Conservation (phyloP, 2,329 filamentous ascomycete genomes). For the Neofusicoccum sp. region DNA sequence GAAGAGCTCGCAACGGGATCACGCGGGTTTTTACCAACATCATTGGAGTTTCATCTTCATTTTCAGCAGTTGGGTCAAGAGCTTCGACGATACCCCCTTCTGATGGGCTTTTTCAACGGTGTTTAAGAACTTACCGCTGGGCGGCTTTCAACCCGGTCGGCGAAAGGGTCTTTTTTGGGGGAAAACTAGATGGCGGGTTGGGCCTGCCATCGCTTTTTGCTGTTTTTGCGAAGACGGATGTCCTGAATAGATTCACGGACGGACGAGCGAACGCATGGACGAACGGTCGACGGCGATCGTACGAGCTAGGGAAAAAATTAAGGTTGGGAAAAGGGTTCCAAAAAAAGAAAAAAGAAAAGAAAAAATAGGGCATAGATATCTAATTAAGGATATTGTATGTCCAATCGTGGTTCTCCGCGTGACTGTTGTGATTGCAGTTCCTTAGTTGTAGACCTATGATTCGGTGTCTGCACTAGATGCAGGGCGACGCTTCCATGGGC, state of each 20-base stretch:
- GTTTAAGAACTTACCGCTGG: background rate
- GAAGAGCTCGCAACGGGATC: constrained; percentile 4
- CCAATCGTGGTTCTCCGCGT: background rate
- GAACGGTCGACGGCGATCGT: background rate
- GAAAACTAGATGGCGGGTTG: background rate
- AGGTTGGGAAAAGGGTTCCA: background rate
- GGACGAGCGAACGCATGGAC: background rate
- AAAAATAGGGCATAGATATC: constrained; percentile 21
- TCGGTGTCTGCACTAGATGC: too few species aligned
- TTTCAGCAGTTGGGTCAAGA: constrained; percentile 2
- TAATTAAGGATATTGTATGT: constrained; percentile 14
- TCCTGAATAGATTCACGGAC: background rate
- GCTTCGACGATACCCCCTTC: constrained; percentile 11
- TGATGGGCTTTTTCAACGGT: background rate
- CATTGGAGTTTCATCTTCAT: background rate
- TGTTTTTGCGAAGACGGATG: background rate
- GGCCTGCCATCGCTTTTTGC: background rate
- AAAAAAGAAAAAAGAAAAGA: constrained; percentile 11
- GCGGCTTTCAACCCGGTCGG: background rate
- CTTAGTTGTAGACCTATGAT: too few species aligned
- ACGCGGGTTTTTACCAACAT: background rate
- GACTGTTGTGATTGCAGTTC: too few species aligned
- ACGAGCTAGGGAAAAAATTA: background rate
- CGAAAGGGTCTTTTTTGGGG: background rate
- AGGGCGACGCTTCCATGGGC: too few species aligned